phyloP scores from a whole-genome alignment of 116 monocot genomes.

The Phalaenopsis hybrid region DNA sequence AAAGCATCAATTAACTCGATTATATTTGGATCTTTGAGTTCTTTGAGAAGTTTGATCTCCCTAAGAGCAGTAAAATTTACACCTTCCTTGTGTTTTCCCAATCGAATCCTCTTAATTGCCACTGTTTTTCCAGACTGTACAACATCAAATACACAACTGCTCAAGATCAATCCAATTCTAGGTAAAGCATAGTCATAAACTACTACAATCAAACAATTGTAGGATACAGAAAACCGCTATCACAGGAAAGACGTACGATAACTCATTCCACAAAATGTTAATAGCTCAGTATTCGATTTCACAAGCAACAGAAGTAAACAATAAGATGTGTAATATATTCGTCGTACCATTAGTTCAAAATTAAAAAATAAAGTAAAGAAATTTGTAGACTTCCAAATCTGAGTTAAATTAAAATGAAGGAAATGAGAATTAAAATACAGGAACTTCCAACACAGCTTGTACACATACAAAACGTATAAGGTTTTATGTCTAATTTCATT shows the following conservation, averaged over 20 bases:
- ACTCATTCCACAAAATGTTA: conserved; percentile 5
- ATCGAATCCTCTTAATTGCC: conserved; percentile 90
- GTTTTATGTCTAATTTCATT: too few relatives aligned
- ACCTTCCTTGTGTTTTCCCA: conserved; percentile 92
- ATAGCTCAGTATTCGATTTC: too few relatives aligned
- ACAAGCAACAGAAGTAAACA: conserved; percentile 1
- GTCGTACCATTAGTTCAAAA: background rate
- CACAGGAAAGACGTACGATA: background rate
- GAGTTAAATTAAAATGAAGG: background rate
- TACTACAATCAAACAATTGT: background rate
- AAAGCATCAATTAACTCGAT: conserved; percentile 91
- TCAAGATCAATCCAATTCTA: background rate
- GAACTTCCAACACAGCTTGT: too few relatives aligned
- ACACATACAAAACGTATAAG: too few relatives aligned
- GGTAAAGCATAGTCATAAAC: background rate
- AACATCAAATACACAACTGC: background rate
- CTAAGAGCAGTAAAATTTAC: conserved; percentile 90
- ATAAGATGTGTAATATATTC: background rate
- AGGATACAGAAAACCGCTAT: background rate
- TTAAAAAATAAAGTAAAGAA: background rate
- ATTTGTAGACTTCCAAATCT: background rate
- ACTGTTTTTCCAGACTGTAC: conserved; percentile 78
- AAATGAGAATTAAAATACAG: background rate
- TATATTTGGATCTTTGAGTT: conserved; percentile 91
- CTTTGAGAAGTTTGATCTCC: conserved; percentile 95